A percentile compares a stretch with the other conserved stretches of the same genome.
Evolutionary conservation across 75 land plant genomes (phyloP).

Genomic region (Pinus tabuliformis): DNA sequence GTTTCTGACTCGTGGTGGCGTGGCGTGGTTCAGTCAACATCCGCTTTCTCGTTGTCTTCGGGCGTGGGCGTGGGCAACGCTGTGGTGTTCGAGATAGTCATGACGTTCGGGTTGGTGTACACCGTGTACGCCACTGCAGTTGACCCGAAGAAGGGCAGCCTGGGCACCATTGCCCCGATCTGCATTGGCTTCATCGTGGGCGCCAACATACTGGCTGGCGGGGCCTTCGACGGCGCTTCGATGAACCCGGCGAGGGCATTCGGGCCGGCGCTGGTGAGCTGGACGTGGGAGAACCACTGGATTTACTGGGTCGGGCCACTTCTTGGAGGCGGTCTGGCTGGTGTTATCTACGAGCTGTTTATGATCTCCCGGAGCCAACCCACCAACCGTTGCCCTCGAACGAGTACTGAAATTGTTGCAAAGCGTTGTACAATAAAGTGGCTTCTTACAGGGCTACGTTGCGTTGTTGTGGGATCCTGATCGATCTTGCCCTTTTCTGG

Average conservation of each 20-base stretch:
- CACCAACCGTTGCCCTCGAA: no score
- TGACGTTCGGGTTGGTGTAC: slow-evolving; percentile 49
- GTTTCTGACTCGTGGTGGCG: not conserved
- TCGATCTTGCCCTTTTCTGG: no score
- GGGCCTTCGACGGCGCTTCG: slow-evolving; percentile 82
- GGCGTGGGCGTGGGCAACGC: slow-evolving; percentile 22
- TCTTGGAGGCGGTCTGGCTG: slow-evolving; percentile 50
- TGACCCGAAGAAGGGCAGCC: not conserved
- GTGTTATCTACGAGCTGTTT: slow-evolving; percentile 33
- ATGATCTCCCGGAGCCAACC: not conserved
- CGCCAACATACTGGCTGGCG: slow-evolving; percentile 52
- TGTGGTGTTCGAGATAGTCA: slow-evolving; percentile 28
- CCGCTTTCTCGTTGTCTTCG: slow-evolving; percentile 9
- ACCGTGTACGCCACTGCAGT: slow-evolving; percentile 34
- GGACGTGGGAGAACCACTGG: slow-evolving; percentile 50
- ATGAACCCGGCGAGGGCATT: slow-evolving; percentile 54
- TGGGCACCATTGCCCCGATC: slow-evolving; percentile 17
- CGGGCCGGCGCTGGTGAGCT: slow-evolving; percentile 42
- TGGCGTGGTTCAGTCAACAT: slow-evolving; percentile 2
- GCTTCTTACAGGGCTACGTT: no score
- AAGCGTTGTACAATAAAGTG: no score
- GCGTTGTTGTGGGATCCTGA: no score
- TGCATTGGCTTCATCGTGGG: slow-evolving; percentile 43
- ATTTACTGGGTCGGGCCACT: slow-evolving; percentile 61
- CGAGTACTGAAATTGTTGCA: no score